Conservation (phyloP, 106 monocot species). For the Phalaenopsis equestris region DNA sequence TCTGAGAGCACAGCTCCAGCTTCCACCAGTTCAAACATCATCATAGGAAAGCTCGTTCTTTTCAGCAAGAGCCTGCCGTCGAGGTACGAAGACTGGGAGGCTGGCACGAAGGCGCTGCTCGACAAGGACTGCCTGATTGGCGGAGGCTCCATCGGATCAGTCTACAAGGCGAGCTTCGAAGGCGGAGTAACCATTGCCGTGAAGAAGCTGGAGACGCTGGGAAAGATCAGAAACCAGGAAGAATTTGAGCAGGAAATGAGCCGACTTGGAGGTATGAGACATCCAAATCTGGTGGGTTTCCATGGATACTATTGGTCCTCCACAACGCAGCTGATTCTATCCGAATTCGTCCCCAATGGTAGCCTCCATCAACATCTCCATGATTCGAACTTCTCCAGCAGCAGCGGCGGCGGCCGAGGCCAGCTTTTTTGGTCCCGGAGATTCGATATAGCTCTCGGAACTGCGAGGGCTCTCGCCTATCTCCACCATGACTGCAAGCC, state of each 20-base stretch:
- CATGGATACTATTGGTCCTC: constrained; percentile 95
- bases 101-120: constrained; percentile 80
- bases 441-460: constrained; percentile 63
- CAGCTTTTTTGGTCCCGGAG: constrained; percentile 70
- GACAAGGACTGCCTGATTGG: constrained; percentile 83
- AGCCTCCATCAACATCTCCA: constrained; percentile 89
- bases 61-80: constrained; percentile 93
- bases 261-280: constrained; percentile 52
- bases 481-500: constrained; percentile 98
- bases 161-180: constrained; percentile 71
- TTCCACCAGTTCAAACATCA: constrained; percentile 35
- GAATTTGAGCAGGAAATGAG: constrained; percentile 94
- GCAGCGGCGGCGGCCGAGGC: constrained; percentile 17
- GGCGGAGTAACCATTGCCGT: constrained; percentile 78
- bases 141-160: constrained; percentile 73
- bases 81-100: constrained; percentile 88
- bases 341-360: constrained; percentile 65
- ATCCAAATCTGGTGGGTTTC: constrained; percentile 64
- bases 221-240: constrained; percentile 76
- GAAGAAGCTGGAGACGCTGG: constrained; percentile 83
- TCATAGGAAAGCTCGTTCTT: constrained; percentile 91
- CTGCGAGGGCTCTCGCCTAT: constrained; percentile 74
- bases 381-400: constrained; percentile 19
- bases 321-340: constrained; percentile 68
- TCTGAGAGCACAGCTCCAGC: constrained; percentile 52